phyloP scores from a whole-genome alignment of 768 basidiomycete genomes.

The Daedaleopsis nitida region DNA sequence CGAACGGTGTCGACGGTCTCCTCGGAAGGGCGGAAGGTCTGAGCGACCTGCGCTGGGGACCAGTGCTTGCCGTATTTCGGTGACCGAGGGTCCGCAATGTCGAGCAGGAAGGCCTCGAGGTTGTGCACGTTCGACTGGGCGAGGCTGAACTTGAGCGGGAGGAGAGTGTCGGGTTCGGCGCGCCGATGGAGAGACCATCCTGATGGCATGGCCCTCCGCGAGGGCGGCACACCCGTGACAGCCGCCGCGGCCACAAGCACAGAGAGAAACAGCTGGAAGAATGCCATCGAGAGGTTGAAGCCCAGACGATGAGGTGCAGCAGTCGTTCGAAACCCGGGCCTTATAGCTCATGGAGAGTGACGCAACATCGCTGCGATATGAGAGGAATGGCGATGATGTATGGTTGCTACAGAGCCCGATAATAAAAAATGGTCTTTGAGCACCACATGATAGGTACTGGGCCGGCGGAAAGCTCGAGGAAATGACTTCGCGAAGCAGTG shows the following conservation, averaged over 20 bases:
- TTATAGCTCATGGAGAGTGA: neutral
- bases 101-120: slow-evolving; percentile 45
- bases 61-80: slow-evolving; percentile 53
- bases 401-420: neutral
- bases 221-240: neutral
- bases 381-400: neutral
- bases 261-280: neutral
- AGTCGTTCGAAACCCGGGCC: neutral
- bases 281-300: neutral
- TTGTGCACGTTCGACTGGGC: slow-evolving; percentile 45
- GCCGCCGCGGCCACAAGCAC: neutral
- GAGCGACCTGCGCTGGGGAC: slow-evolving; percentile 43
- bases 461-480: neutral
- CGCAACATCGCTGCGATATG: neutral
- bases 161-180: slow-evolving; percentile 33
- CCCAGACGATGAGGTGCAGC: neutral
- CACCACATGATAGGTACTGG: neutral
- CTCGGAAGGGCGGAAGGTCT: slow-evolving; percentile 45
- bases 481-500: neutral
- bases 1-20: slow-evolving; percentile 43
- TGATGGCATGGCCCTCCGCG: neutral
- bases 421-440: neutral
- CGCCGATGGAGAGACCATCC: slow-evolving; percentile 44
- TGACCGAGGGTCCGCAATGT: slow-evolving; percentile 52
- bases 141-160: slow-evolving; percentile 52